Evolutionary conservation across 225 moss, liverwort and hornwort species (phyloP), one percentile per base, ranked within the genome.

Genomic region (Marchantia polymorpha): DNA sequence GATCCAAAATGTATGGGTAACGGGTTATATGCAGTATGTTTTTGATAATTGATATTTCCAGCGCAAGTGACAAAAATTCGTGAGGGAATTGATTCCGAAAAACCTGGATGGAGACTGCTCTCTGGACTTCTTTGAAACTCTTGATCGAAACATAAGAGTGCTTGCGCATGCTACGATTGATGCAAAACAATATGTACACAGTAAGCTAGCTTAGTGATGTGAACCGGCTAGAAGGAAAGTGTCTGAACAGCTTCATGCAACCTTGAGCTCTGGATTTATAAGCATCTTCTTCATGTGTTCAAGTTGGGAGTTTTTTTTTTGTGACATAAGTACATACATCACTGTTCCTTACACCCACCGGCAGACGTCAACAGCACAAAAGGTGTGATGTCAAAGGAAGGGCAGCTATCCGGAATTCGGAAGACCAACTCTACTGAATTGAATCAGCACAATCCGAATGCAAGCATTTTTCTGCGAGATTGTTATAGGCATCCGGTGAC

Each of bases 401-500:
- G 23, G 22, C 22, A 61, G 16, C 22, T 58, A 22, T 61, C 61
- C 61, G 0, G 61, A 22, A 61, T 39, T 39, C 39, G 61, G 22
- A 8, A 22, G 61, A 61, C 8, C 22, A 61, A 8, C 22, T 58
- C 61, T 61, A 8, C 61, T 6, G 61, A 22, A 61, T 23, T 23
- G 16, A 61, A 6, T 61, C 16, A 10, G 10, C 17, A n/a, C n/a
- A 61, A n/a, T 22, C n/a, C 61, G 7, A 61, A n/a, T 17, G 61
- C n/a, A 7, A 17, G 10, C n/a, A 19, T 8, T 17, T 19, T 8
- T 23, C 19, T 59, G 14, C 4, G 3, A 6, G 89, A 90, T 78
- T 85, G 86, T 78, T 90, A 90, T 76, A 82, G 90, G 63, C 39
- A 39, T 39, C 39, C 39, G 3, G 85, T 84, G 29, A 85, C 85